A percentile compares a stretch with the other conserved stretches of the same genome.
Evolutionary conservation across 139 green algal species (phyloP).

Genomic region (Chlorella sp.): DNA sequence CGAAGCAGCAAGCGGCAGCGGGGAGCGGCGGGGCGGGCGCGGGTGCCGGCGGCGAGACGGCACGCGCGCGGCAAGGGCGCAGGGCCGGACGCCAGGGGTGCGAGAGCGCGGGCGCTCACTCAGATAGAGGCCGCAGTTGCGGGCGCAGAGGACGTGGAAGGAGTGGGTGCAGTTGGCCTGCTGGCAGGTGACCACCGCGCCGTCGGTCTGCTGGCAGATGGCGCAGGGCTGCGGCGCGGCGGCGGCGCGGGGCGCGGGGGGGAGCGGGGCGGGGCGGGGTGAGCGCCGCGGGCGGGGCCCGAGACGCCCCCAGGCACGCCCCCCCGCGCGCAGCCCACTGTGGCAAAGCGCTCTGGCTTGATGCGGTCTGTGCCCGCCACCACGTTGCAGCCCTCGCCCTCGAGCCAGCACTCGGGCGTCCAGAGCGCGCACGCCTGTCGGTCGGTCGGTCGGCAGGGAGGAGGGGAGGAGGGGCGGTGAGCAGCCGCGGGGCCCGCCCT

Average conservation of each 20-base stretch:
- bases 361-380: constrained; percentile 49
- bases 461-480: too few species aligned
- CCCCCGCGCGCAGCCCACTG: too few species aligned
- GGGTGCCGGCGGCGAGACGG: too few species aligned
- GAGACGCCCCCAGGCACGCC: too few species aligned
- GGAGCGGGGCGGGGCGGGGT: too few species aligned
- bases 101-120: constrained; percentile 17
- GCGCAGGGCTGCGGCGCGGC: constrained; percentile 45
- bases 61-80: not conserved
- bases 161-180: constrained; percentile 45
- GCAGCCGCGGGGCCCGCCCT: too few species aligned
- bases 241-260: too few species aligned
- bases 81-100: not conserved
- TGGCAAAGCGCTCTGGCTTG: constrained; percentile 35
- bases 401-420: constrained; percentile 48
- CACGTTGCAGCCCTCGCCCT: constrained; percentile 22
- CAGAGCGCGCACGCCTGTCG: constrained; percentile 65
- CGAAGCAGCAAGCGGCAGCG: not conserved
- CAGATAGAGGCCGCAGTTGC: constrained; percentile 73
- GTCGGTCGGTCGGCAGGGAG: not conserved
- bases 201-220: constrained; percentile 43
- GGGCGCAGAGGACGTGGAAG: constrained; percentile 86
- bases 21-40: not conserved
- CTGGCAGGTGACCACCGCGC: constrained; percentile 60
- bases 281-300: too few species aligned